Conservation (phyloP, 2,329 filamentous ascomycete genomes). For the Aspergillus hiratsukae region DNA sequence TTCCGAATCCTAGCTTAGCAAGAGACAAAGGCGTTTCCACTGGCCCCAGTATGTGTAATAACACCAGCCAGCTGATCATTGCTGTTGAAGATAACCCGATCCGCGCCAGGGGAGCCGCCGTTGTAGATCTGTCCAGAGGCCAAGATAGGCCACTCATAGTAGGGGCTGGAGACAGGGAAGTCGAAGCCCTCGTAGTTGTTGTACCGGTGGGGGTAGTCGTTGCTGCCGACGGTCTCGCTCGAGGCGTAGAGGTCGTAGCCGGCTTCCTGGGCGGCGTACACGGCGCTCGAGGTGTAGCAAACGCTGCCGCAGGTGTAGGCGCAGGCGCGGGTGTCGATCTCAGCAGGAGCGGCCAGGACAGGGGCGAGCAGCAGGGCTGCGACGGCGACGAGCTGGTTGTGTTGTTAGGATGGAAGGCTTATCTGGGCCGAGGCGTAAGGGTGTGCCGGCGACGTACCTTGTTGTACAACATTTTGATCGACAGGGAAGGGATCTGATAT, state of each 20-base stretch:
- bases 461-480: slow-evolving; percentile 21
- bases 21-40: slow-evolving; percentile 64
- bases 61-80: slow-evolving; percentile 55
- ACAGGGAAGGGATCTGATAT: background rate
- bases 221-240: slow-evolving; percentile 30
- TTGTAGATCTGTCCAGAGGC: slow-evolving; percentile 47
- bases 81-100: slow-evolving; percentile 62
- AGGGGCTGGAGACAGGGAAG: slow-evolving; percentile 55
- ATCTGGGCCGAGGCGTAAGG: background rate
- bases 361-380: slow-evolving; percentile 19
- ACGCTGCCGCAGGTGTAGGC: slow-evolving; percentile 51
- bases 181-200: slow-evolving; percentile 61
- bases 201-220: slow-evolving; percentile 56
- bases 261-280: slow-evolving; percentile 47
- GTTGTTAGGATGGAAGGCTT: background rate
- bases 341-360: slow-evolving; percentile 24
- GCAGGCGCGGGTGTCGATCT: slow-evolving; percentile 40
- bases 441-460: slow-evolving; percentile 13
- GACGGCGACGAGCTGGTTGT: slow-evolving; percentile 2
- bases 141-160: slow-evolving; percentile 61
- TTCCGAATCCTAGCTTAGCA: slow-evolving; percentile 34
- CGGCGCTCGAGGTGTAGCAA: slow-evolving; percentile 49
- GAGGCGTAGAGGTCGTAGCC: slow-evolving; percentile 49
- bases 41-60: slow-evolving; percentile 68
- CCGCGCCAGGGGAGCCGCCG: slow-evolving; percentile 61